Evolutionary conservation across 1,284 basidiomycete species (phyloP).

Genomic region (Papiliotrema fonsecae): DNA sequence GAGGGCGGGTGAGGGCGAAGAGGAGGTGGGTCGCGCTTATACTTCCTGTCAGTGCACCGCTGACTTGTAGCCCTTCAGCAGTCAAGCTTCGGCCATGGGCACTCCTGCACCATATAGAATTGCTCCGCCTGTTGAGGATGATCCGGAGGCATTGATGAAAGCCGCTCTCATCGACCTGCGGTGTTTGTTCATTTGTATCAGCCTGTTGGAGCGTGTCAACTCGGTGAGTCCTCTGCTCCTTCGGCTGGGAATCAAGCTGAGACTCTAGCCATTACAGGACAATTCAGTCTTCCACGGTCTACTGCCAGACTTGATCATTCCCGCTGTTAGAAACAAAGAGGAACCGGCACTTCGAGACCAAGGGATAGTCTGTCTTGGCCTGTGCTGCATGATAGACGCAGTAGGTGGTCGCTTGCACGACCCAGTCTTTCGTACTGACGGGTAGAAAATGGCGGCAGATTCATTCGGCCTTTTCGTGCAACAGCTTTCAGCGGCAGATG

Average conservation of each 20-base stretch:
- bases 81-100: slow-evolving; percentile 16
- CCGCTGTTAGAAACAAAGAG: slow-evolving; percentile 75
- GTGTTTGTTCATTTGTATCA: slow-evolving; percentile 81
- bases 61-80: slow-evolving; percentile 9
- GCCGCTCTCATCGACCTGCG: slow-evolving; percentile 72
- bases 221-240: slow-evolving; percentile 56
- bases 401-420: slow-evolving; percentile 35
- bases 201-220: slow-evolving; percentile 85
- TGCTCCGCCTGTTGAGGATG: slow-evolving; percentile 15
- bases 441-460: slow-evolving; percentile 76
- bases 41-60: not conserved
- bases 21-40: slow-evolving; percentile 8
- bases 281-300: slow-evolving; percentile 91
- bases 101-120: slow-evolving; percentile 14
- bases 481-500: slow-evolving; percentile 73
- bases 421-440: slow-evolving; percentile 3
- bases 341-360: slow-evolving; percentile 78
- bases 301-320: slow-evolving; percentile 82
- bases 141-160: slow-evolving; percentile 32
- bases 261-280: slow-evolving; percentile 74
- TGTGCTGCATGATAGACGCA: slow-evolving; percentile 84
- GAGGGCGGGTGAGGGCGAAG: slow-evolving; percentile 54
- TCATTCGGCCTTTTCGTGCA: slow-evolving; percentile 85
- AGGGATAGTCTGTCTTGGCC: slow-evolving; percentile 76
- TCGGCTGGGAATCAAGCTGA: slow-evolving; percentile 5